phyloP scores from a whole-genome alignment of 345 rosid species.

The Euphorbia pulcherrima region DNA sequence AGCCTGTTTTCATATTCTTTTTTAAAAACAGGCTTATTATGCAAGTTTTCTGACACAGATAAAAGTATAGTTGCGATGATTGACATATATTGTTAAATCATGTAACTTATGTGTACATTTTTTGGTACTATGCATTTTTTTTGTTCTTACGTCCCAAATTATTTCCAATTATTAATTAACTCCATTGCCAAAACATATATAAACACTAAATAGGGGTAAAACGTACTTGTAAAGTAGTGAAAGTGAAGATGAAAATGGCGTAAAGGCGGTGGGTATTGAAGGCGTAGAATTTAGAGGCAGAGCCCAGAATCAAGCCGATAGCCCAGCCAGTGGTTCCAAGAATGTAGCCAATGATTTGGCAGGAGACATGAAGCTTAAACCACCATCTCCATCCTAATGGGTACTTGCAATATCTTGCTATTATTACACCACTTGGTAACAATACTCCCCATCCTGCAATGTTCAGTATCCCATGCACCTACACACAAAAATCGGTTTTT shows the following conservation, averaged over 20 bases:
- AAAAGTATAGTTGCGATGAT: too few relatives aligned
- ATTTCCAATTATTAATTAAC: too few relatives aligned
- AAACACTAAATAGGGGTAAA: too few relatives aligned
- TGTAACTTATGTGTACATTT: too few relatives aligned
- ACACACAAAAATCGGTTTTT: too few relatives aligned
- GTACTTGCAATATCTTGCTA: conserved; percentile 38
- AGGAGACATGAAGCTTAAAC: conserved; percentile 26
- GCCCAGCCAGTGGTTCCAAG: conserved; percentile 43
- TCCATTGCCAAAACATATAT: too few relatives aligned
- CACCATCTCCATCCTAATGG: conserved; percentile 26
- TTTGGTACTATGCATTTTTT: too few relatives aligned
- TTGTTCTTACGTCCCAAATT: too few relatives aligned
- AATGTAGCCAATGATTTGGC: conserved; percentile 41
- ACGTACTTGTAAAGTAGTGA: conserved; percentile 45
- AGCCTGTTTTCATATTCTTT: too few relatives aligned
- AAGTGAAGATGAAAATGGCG: conserved; percentile 40
- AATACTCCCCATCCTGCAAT: conserved; percentile 52
- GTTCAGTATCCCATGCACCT: conserved; percentile 53
- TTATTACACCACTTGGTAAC: conserved; percentile 46
- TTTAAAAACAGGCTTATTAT: too few relatives aligned
- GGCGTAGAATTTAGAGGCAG: conserved; percentile 30
- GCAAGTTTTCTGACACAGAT: too few relatives aligned
- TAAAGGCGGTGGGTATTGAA: conserved; percentile 34
- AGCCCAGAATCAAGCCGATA: conserved; percentile 44
- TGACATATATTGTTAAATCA: too few relatives aligned